Conservation (phyloP, 495 filamentous ascomycete genomes). For the Poronia punctata region DNA sequence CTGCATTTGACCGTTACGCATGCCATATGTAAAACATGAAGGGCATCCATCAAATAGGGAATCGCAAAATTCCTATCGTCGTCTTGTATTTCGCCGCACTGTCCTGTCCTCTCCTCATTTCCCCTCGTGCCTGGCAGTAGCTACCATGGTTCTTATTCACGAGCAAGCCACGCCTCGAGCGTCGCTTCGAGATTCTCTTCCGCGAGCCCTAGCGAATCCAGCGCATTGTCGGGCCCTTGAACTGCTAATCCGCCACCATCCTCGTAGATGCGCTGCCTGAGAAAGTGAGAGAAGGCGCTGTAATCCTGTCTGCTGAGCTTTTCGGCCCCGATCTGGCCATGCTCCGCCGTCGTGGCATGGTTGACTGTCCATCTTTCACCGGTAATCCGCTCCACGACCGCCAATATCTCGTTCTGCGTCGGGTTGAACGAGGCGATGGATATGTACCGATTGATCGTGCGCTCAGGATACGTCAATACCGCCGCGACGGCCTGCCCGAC, state of each 20-base stretch:
- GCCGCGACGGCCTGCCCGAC: constrained; percentile 44
- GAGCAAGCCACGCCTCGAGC: constrained; percentile 18
- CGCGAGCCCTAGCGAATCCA: constrained; percentile 15
- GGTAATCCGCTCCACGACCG: constrained; percentile 40
- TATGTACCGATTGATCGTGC: constrained; percentile 48
- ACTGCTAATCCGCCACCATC: constrained; percentile 44
- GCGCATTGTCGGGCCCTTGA: constrained; percentile 15
- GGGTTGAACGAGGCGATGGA: constrained; percentile 43
- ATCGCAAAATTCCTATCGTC: too few relatives aligned
- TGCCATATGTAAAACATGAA: too few relatives aligned
- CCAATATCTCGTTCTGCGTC: constrained; percentile 49
- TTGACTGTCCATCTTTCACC: constrained; percentile 35
- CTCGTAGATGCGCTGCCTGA: constrained; percentile 24
- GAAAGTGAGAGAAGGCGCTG: constrained; percentile 35
- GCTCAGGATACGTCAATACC: constrained; percentile 42
- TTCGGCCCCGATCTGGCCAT: constrained; percentile 37
- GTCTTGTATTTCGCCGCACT: too few relatives aligned
- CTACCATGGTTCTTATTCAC: background rate
- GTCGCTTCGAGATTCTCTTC: constrained; percentile 21
- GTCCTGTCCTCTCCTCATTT: too few relatives aligned
- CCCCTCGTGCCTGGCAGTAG: too few relatives aligned
- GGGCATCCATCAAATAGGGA: too few relatives aligned
- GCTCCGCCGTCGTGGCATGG: constrained; percentile 31
- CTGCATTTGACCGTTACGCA: too few relatives aligned
- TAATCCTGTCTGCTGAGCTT: constrained; percentile 38